Evolutionary conservation across 345 rosid species (phyloP).

Genomic region (Salix purpurea): DNA sequence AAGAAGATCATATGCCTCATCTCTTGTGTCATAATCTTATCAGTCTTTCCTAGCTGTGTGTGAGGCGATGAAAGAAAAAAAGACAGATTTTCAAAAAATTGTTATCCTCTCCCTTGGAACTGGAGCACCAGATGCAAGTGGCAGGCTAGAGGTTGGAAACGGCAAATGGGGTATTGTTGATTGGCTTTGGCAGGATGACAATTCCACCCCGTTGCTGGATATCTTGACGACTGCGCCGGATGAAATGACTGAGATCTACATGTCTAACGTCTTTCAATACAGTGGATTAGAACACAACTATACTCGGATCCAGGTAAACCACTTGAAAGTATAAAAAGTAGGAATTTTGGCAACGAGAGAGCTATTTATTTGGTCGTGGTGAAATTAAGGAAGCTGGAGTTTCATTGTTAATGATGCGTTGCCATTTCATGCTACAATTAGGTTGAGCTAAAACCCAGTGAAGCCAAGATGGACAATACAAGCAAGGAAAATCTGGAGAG

Average conservation of each 20-base stretch:
- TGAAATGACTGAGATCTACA: slow-evolving; percentile 9
- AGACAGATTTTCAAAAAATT: not conserved
- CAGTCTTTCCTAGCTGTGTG: slow-evolving; percentile 8
- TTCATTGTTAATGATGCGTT: not conserved
- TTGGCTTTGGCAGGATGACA: slow-evolving; percentile 13
- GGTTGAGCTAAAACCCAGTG: not conserved
- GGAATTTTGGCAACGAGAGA: not conserved
- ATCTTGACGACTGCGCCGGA: slow-evolving; percentile 4
- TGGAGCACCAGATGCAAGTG: slow-evolving; percentile 10
- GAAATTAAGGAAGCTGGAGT: not conserved
- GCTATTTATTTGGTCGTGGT: not conserved
- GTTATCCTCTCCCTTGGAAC: slow-evolving; percentile 9
- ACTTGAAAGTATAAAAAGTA: not conserved
- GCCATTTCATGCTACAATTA: not conserved
- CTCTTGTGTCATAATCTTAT: no score
- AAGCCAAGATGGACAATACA: not conserved
- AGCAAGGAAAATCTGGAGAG: not conserved
- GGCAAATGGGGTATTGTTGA: slow-evolving; percentile 12
- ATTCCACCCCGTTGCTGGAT: slow-evolving; percentile 3
- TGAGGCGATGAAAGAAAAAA: not conserved
- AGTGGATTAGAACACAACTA: not conserved
- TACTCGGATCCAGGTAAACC: slow-evolving; percentile 17
- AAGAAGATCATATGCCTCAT: not conserved
- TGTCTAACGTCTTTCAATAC: slow-evolving; percentile 6
- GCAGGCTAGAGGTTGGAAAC: slow-evolving; percentile 5